Conservation (phyloP, 768 basidiomycete genomes). For the Boletus subcaerulescens region DNA sequence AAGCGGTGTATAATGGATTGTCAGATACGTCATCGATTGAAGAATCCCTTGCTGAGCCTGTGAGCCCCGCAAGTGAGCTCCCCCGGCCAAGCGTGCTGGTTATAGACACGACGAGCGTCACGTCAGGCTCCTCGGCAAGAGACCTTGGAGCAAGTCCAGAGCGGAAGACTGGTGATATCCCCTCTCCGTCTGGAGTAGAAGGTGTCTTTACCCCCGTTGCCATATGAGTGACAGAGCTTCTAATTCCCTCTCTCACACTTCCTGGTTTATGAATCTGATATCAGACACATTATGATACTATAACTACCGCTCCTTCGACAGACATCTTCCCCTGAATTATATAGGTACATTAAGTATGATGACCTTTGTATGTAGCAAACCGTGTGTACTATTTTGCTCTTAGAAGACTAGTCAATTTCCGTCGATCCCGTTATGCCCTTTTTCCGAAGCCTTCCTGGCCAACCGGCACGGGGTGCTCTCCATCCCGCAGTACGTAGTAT, state of each 20-base stretch:
- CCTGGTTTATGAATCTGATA: slow-evolving; percentile 5
- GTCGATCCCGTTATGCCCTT: slow-evolving; percentile 4
- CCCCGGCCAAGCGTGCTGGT: slow-evolving; percentile 27
- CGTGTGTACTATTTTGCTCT: slow-evolving; percentile 24
- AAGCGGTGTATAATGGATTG: slow-evolving; percentile 25
- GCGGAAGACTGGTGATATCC: slow-evolving; percentile 18
- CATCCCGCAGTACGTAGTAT: not conserved
- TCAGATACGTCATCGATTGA: slow-evolving; percentile 38
- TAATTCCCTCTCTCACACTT: slow-evolving; percentile 13
- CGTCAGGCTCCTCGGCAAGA: slow-evolving; percentile 24
- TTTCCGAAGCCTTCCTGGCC: not conserved
- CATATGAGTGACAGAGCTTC: slow-evolving; percentile 27
- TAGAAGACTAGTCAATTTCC: slow-evolving; percentile 23
- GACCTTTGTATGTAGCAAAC: slow-evolving; percentile 23
- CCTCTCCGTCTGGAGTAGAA: slow-evolving; percentile 13
- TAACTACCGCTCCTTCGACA: slow-evolving; percentile 6
- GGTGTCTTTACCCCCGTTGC: slow-evolving; percentile 24
- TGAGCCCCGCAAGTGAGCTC: slow-evolving; percentile 32
- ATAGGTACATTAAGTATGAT: slow-evolving; percentile 6
- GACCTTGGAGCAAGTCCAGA: slow-evolving; percentile 31
- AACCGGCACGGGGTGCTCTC: too few relatives aligned
- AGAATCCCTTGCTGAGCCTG: slow-evolving; percentile 34
- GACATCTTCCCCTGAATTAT: slow-evolving; percentile 1
- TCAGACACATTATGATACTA: slow-evolving; percentile 14
- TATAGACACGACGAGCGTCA: slow-evolving; percentile 29